phyloP scores from a whole-genome alignment of 2,329 filamentous ascomycete genomes.

The Onygenales sp. region DNA sequence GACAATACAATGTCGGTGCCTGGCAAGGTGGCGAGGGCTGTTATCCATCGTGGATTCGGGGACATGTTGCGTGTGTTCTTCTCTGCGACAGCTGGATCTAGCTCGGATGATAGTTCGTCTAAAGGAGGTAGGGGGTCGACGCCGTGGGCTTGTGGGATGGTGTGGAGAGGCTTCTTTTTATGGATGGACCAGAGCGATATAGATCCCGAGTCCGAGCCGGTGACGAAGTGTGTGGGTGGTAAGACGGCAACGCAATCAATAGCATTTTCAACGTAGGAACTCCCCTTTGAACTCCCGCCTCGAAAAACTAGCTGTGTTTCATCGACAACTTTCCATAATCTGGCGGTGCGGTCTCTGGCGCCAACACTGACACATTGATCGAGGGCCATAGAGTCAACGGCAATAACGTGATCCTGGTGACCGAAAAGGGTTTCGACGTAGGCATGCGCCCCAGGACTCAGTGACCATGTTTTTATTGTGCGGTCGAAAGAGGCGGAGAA shows the following conservation, averaged over 20 bases:
- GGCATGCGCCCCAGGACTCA: conserved; percentile 67
- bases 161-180: conserved; percentile 90
- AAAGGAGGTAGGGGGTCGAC: conserved; percentile 62
- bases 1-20: conserved; percentile 85
- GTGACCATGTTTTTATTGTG: conserved; percentile 89
- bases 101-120: conserved; percentile 65
- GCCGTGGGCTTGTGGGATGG: conserved; percentile 73
- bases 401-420: conserved; percentile 83
- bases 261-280: conserved; percentile 61
- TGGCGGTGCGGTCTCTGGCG: conserved; percentile 78
- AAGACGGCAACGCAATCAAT: conserved; percentile 89
- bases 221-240: conserved; percentile 84
- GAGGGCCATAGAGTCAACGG: conserved; percentile 70
- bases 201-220: conserved; percentile 82
- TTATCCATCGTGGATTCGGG: conserved; percentile 75
- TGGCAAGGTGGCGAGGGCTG: conserved; percentile 73
- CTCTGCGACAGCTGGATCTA: conserved; percentile 46
- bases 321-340: conserved; percentile 92
- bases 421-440: conserved; percentile 95
- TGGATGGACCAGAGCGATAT: conserved; percentile 79
- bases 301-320: conserved; percentile 94
- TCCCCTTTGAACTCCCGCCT: conserved; percentile 52
- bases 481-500: conserved; percentile 87
- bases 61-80: conserved; percentile 37
- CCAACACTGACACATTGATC: conserved; percentile 90